Evolutionary conservation across 768 basidiomycete genomes (phyloP).

Genomic region (Amanita thiersii): DNA sequence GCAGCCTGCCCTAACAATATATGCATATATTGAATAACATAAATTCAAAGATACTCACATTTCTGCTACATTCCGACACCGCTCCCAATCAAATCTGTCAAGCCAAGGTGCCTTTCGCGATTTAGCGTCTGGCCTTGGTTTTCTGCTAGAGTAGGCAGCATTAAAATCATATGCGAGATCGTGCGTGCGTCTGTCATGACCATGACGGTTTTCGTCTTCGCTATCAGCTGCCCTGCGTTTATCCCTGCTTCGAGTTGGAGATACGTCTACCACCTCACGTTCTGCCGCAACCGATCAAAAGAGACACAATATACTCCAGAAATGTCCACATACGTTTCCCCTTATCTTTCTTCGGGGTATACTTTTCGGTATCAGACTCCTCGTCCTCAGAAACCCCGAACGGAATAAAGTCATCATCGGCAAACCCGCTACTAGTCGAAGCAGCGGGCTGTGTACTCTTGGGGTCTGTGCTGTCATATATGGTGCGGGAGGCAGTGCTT

Average conservation of each 20-base stretch:
- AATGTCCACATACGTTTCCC: too few species aligned
- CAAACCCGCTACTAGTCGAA: too few species aligned
- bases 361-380: slow-evolving; percentile 3
- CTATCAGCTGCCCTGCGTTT: slow-evolving; percentile 20
- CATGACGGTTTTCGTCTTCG: slow-evolving; percentile 15
- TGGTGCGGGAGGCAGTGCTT: too few species aligned
- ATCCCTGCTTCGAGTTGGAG: slow-evolving; percentile 29
- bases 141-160: slow-evolving; percentile 46
- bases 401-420: too few species aligned
- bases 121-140: slow-evolving; percentile 41
- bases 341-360: too few species aligned
- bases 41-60: slow-evolving; percentile 45
- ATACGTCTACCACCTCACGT: slow-evolving; percentile 12
- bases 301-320: too few species aligned
- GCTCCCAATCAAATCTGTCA: slow-evolving; percentile 58
- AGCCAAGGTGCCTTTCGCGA: slow-evolving; percentile 68
- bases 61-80: slow-evolving; percentile 73
- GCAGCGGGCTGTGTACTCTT: too few species aligned
- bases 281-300: slow-evolving; percentile 7
- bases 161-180: slow-evolving; percentile 34
- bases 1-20: slow-evolving; percentile 48
- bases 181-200: slow-evolving; percentile 36
- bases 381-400: too few species aligned
- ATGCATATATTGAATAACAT: slow-evolving; percentile 6
- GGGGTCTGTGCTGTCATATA: too few species aligned